Conservation (phyloP, 192 early-diverging fungal species). For the Coemansia aciculifera region DNA sequence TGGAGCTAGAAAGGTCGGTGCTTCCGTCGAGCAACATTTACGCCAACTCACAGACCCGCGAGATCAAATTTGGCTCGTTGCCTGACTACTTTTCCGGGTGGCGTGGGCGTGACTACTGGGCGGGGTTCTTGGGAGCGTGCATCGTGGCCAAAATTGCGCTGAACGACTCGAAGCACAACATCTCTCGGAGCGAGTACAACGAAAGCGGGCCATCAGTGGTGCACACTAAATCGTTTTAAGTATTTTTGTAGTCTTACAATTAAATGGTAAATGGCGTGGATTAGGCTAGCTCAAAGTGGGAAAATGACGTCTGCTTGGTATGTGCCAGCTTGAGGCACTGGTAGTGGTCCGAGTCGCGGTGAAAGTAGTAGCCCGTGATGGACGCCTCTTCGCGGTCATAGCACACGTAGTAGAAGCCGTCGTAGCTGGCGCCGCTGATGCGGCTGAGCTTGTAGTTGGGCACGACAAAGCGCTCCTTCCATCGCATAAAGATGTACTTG, state of each 20-base stretch:
- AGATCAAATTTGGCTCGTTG: constrained; percentile 74
- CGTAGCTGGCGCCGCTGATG: constrained; percentile 76
- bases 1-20: constrained; percentile 65
- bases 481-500: constrained; percentile 75
- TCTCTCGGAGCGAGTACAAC: constrained; percentile 88
- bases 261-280: background rate
- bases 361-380: constrained; percentile 71
- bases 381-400: constrained; percentile 62
- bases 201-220: constrained; percentile 80
- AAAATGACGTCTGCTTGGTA: constrained; percentile 37
- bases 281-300: constrained; percentile 54
- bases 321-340: constrained; percentile 52
- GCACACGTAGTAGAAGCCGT: constrained; percentile 80
- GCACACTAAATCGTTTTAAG: constrained; percentile 62
- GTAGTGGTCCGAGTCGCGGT: constrained; percentile 52
- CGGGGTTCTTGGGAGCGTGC: constrained; percentile 78
- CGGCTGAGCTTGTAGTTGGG: constrained; percentile 73
- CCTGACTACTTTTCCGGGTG: constrained; percentile 87
- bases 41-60: constrained; percentile 82
- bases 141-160: constrained; percentile 87
- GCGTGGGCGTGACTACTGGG: constrained; percentile 67
- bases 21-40: constrained; percentile 80
- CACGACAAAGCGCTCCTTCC: constrained; percentile 86
- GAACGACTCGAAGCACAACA: constrained; percentile 66
- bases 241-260: background rate